Evolutionary conservation across 176 grass and related monocot genomes (phyloP).

Genomic region (Eleusine coracana): DNA sequence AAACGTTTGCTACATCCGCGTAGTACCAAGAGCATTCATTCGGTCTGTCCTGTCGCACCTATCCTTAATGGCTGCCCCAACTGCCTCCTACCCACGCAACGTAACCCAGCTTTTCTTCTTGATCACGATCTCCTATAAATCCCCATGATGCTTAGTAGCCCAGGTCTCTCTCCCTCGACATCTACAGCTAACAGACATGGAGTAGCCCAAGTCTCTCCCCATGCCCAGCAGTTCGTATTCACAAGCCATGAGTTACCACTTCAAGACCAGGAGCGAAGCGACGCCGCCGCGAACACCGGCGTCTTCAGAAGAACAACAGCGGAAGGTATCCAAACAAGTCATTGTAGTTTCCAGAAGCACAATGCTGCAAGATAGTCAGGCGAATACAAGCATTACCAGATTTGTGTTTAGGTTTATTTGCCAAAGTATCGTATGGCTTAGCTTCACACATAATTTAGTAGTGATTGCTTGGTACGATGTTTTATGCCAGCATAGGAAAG

Average conservation of each 20-base stretch:
- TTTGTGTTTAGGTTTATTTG: no score
- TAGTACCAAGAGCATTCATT: no score
- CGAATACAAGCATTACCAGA: no score
- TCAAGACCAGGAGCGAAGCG: background rate
- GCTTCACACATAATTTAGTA: background rate
- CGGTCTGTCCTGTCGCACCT: no score
- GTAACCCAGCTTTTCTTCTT: background rate
- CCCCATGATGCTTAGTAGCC: background rate
- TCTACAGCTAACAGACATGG: background rate
- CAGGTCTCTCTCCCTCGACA: background rate
- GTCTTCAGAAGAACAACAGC: constrained; percentile 18
- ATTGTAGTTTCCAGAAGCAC: background rate
- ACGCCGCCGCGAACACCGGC: background rate
- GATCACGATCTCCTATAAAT: background rate
- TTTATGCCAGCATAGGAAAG: background rate
- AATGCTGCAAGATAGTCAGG: no score
- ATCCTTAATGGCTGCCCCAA: no score
- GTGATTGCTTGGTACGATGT: background rate
- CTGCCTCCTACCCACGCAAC: background rate
- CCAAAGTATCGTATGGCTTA: no score
- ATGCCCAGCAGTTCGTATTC: background rate
- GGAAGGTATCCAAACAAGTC: background rate
- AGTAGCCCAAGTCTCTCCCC: background rate
- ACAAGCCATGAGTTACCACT: constrained; percentile 23
- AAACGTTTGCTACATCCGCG: no score